A percentile compares a stretch with the other conserved stretches of the same genome.
Evolutionary conservation across 129 eudicot genomes (phyloP).

Genomic region (Logfia minima): DNA sequence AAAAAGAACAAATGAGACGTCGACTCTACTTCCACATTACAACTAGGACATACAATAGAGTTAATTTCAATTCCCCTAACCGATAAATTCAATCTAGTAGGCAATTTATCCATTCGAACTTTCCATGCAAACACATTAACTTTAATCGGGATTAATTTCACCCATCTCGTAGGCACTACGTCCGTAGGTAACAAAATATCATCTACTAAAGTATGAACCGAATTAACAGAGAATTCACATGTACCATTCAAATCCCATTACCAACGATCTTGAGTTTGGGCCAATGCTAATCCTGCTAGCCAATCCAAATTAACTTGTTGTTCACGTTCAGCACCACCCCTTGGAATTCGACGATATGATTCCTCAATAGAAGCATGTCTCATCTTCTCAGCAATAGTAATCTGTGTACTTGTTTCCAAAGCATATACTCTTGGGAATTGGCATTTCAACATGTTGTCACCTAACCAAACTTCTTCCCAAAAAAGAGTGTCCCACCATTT

Average conservation of each 20-base stretch:
- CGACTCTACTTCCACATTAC: neutral
- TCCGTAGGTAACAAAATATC: neutral
- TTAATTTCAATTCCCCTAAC: neutral
- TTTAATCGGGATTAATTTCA: neutral
- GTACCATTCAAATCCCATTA: conserved; percentile 2
- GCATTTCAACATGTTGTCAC: conserved; percentile 2
- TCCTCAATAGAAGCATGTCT: neutral
- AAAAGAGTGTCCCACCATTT: neutral
- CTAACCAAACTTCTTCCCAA: neutral
- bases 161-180: neutral
- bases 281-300: neutral
- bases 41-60: neutral
- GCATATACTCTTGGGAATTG: neutral
- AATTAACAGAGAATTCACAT: neutral
- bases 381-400: conserved; percentile 5
- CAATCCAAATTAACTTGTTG: neutral
- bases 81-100: neutral
- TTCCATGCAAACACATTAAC: neutral
- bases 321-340: neutral
- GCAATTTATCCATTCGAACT: neutral
- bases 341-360: neutral
- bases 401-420: neutral
- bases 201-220: neutral
- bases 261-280: neutral
- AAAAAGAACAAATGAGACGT: neutral